Evolutionary conservation across 495 filamentous ascomycete species (phyloP), one percentile per base, ranked within the genome.

Genomic region (Aspergillus conjunctus): DNA sequence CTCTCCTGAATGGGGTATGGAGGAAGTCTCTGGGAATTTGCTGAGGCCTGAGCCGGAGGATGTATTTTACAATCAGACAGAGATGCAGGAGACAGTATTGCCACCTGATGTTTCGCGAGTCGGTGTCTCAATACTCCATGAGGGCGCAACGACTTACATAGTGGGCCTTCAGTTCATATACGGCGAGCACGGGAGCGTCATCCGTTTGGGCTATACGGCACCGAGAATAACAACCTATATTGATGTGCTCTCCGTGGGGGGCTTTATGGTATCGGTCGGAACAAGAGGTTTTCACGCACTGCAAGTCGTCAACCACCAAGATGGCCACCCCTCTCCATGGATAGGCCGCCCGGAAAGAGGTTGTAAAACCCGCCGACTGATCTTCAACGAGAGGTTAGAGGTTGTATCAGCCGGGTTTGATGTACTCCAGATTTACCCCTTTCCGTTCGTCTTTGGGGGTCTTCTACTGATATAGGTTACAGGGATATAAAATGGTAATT

Each of bases 71-170:
- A 26, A 26, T 2, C 26, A 26, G 26, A 26, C 26, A 26, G 26
- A 26, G 5, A 32, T 33, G 50, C 31, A n/a, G 11, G 50, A 52
- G 3, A 32, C 50, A 4, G 9, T 33, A 22, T 11, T 6, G 14
- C 51, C n/a, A 4, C 11, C 32, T n/a, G 17, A 54, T 21, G n/a
- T 41, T 22, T 34, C 7, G 7, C n/a, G n/a, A 20, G 37, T 41
- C 37, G 33, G 51, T 4, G 17, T 54, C 22, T 41, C 33, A n/a
- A 34, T 54, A 11, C 5, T 41, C 11, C n/a, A 54, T 4, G 51
- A 39, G 21, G 33, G 51, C 5, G 10, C 17, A 54, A 54, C 32
- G 37, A 54, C 51, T 5, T 41, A 54, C 22, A 20, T 41, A 33
- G 30, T 32, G 26, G 51, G 33, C 12, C n/a, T 54, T 20, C 33